phyloP scores from a whole-genome alignment of 352 stramenopile genomes.

The Globisporangium irregulare region DNA sequence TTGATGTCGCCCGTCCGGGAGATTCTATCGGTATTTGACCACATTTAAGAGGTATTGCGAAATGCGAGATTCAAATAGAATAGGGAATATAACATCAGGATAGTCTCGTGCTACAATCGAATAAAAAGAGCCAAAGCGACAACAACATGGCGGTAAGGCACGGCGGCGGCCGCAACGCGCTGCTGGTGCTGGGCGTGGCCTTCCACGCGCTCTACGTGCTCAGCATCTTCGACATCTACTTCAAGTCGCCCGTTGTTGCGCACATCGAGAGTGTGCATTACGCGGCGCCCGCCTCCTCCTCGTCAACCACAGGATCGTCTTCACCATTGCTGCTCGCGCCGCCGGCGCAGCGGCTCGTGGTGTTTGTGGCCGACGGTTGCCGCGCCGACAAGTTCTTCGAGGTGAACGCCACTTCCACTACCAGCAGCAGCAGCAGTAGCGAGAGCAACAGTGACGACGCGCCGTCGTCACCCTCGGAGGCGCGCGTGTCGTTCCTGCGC shows the following conservation, averaged over 20 bases:
- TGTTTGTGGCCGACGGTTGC: conserved; percentile 85
- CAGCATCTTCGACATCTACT: conserved; percentile 91
- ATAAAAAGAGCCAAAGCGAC: not conserved
- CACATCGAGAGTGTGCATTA: conserved; percentile 56
- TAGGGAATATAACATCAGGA: too few relatives aligned
- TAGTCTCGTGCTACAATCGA: too few relatives aligned
- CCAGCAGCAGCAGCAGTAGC: conserved; percentile 2
- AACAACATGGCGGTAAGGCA: not conserved
- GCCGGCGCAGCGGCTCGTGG: conserved; percentile 62
- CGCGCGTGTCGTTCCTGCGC: conserved; percentile 64
- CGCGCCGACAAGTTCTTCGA: conserved; percentile 85
- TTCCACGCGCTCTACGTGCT: conserved; percentile 86
- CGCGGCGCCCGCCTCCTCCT: conserved; percentile 13
- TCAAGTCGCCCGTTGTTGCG: conserved; percentile 77
- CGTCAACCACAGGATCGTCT: not conserved
- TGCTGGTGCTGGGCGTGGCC: conserved; percentile 68
- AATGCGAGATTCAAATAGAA: too few relatives aligned
- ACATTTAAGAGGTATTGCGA: too few relatives aligned
- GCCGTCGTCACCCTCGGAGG: conserved; percentile 8
- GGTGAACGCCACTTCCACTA: conserved; percentile 24
- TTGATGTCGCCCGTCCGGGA: too few relatives aligned
- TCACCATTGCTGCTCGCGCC: conserved; percentile 23
- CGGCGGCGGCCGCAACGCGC: conserved; percentile 2
- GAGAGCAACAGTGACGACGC: too few relatives aligned
- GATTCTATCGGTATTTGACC: too few relatives aligned